A percentile compares a stretch with the other conserved stretches of the same genome.
Conservation (phyloP, 2,329 filamentous ascomycete genomes). For the Penicillium polonicum region DNA sequence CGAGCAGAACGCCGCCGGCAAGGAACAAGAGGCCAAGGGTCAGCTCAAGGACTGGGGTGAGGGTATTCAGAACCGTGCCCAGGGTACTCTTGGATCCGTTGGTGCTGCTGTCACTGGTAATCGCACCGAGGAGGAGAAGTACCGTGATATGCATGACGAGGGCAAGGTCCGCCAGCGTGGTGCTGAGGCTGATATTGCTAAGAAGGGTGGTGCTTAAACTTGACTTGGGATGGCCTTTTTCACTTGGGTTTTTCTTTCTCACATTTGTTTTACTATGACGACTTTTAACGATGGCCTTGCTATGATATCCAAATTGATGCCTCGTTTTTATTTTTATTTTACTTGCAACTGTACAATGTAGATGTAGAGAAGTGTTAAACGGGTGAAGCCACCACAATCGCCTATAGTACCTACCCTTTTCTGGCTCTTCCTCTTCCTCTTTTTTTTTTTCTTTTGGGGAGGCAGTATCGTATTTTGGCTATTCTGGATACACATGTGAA, state of each 20-base stretch:
- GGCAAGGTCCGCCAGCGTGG: constrained; percentile 84
- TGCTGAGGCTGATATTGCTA: constrained; percentile 76
- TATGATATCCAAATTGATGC: constrained; percentile 23
- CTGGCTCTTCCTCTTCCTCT: too few species aligned
- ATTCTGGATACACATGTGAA: not conserved
- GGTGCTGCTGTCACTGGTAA: constrained; percentile 74
- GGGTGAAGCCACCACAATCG: not conserved
- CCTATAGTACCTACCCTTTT: too few species aligned
- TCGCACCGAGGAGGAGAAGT: constrained; percentile 61
- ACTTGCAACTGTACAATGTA: not conserved
- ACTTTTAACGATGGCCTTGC: constrained; percentile 12
- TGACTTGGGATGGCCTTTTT: not conserved
- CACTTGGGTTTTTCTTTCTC: not conserved
- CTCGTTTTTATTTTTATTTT: not conserved
- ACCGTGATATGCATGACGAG: constrained; percentile 68
- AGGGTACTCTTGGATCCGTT: constrained; percentile 69
- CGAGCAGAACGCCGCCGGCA: constrained; percentile 75
- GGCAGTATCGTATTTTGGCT: not conserved
- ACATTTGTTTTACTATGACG: constrained; percentile 5
- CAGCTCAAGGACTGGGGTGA: constrained; percentile 72
- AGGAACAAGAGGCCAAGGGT: constrained; percentile 77
- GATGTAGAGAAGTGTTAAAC: not conserved
- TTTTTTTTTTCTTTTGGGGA: not conserved
- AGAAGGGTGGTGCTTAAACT: constrained; percentile 43
- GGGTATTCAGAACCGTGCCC: constrained; percentile 65